Percentiles rank a stretch among this genome's conserved stretches.
phyloP scores from a whole-genome alignment of 805 yeast species.

The Saccharomycopsis sp. region DNA sequence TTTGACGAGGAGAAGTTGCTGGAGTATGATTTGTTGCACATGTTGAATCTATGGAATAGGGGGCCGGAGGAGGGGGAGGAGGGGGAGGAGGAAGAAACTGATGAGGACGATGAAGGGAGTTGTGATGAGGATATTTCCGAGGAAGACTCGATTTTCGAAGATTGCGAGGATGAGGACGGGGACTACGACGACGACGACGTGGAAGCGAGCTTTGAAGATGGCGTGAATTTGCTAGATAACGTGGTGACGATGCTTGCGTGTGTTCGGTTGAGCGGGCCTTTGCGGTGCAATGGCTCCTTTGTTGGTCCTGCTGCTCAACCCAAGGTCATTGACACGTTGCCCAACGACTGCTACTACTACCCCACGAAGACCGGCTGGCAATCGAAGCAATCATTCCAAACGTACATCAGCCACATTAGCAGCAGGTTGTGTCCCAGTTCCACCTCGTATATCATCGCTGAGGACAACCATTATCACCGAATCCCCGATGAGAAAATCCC shows the following conservation, averaged over 20 bases:
- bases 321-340: background rate
- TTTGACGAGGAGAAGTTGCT: background rate
- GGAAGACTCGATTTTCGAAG: background rate
- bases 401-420: slow-evolving; percentile 1
- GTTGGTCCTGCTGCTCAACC: slow-evolving; percentile 5
- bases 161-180: too few species aligned
- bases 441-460: slow-evolving; percentile 2
- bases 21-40: slow-evolving; percentile 4
- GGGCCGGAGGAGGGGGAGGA: too few species aligned
- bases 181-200: background rate
- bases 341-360: slow-evolving; percentile 7
- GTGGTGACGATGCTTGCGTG: slow-evolving; percentile 8
- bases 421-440: background rate
- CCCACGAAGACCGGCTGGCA: slow-evolving; percentile 7
- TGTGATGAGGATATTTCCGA: background rate
- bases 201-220: too few species aligned
- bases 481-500: slow-evolving; percentile 10
- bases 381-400: background rate
- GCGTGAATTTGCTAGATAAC: slow-evolving; percentile 3
- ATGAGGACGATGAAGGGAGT: background rate
- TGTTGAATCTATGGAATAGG: too few species aligned
- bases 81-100: background rate
- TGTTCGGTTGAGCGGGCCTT: slow-evolving; percentile 5
- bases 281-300: slow-evolving; percentile 4
- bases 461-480: slow-evolving; percentile 4